Evolutionary conservation across 345 rosid species (phyloP).

Genomic region (Lagerstroemia speciosa): DNA sequence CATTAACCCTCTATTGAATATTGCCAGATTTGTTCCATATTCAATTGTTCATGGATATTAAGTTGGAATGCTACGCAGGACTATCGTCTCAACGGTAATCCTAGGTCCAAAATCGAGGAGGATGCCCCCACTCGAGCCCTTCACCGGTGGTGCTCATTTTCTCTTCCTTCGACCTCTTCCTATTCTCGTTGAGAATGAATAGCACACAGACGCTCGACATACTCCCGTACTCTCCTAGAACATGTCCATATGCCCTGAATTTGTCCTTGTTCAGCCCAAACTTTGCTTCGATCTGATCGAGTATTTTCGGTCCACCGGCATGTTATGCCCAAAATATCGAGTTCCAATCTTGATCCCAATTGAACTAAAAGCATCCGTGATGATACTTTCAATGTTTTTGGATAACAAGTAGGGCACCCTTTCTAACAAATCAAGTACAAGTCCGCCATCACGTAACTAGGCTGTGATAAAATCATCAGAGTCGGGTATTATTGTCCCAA

Average conservation of each 20-base stretch:
- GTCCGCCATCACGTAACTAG: slow-evolving; percentile 60
- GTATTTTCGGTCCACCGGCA: slow-evolving; percentile 67
- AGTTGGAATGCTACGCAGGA: too few relatives aligned
- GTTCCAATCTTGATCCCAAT: slow-evolving; percentile 54
- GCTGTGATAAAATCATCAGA: slow-evolving; percentile 60
- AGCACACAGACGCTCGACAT: slow-evolving; percentile 33
- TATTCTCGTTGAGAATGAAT: too few relatives aligned
- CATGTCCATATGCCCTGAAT: slow-evolving; percentile 10
- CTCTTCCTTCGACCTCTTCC: slow-evolving; percentile 44
- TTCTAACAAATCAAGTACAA: slow-evolving; percentile 47
- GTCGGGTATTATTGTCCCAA: slow-evolving; percentile 62
- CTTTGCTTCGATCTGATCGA: too few relatives aligned
- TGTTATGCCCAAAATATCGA: slow-evolving; percentile 77
- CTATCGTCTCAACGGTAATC: slow-evolving; percentile 67
- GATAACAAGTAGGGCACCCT: slow-evolving; percentile 58
- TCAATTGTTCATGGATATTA: too few relatives aligned
- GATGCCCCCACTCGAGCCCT: slow-evolving; percentile 80
- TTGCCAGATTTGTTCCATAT: too few relatives aligned
- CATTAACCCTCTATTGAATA: too few relatives aligned
- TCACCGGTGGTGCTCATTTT: slow-evolving; percentile 73
- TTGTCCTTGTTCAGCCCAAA: too few relatives aligned
- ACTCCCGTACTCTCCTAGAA: slow-evolving; percentile 28
- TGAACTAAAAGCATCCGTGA: slow-evolving; percentile 50
- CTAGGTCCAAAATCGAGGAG: too few relatives aligned
- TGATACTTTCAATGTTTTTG: slow-evolving; percentile 51